These are phyloP conservation scores for Claviceps arundinis DNA, from an alignment of 2,329 filamentous ascomycete genomes.

Conservation along the genomic window DNA sequence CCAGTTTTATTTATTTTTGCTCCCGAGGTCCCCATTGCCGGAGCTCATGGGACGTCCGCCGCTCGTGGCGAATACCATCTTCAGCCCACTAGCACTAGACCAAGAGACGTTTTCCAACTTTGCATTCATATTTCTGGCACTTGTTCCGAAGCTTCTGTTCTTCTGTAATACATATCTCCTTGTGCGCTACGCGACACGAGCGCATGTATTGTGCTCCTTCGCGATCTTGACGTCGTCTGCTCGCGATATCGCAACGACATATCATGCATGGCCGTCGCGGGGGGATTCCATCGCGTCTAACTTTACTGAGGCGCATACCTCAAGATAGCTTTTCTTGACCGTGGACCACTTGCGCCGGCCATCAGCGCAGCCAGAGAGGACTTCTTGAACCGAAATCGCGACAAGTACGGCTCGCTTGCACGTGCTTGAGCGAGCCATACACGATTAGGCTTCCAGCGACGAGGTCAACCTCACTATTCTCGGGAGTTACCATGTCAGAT, in stretches of 20 bases:
- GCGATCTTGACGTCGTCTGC: not conserved
- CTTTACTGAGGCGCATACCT: constrained; percentile 1
- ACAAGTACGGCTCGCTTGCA: not conserved
- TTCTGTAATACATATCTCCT: too few species aligned
- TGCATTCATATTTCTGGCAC: not conserved
- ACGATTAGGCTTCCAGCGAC: not conserved
- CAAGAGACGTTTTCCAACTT: not conserved
- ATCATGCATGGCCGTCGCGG: constrained; percentile 5
- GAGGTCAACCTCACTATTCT: not conserved
- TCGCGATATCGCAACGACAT: not conserved
- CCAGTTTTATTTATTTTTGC: not conserved
- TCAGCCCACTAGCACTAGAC: not conserved
- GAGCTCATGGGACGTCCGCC: not conserved
- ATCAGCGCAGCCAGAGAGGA: not conserved
- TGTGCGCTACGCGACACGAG: not conserved
- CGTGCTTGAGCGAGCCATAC: not conserved
- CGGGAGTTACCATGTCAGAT: constrained; percentile 2
- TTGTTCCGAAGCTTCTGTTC: not conserved
- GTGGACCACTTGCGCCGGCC: not conserved
- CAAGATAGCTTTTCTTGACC: constrained; percentile 4
- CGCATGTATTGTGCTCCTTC: not conserved
- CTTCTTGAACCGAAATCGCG: too few species aligned
- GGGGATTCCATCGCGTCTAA: not conserved
- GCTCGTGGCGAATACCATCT: not conserved
- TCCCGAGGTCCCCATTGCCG: not conserved